These are phyloP conservation scores for Senna tora DNA, from an alignment of 306 rosid species.

Conservation along the genomic window DNA sequence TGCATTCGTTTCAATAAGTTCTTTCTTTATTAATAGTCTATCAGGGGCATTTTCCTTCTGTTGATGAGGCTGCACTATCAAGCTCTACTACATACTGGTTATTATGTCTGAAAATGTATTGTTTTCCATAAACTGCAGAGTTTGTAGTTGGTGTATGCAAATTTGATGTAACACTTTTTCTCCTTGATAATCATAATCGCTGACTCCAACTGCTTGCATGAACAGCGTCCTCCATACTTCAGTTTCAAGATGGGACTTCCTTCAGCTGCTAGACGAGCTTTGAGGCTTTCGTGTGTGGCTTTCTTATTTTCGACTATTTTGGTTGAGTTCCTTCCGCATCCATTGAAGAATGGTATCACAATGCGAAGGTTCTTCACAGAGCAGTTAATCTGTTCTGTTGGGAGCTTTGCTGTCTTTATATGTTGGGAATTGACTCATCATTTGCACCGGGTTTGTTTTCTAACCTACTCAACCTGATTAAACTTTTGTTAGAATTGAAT, in stretches of 20 bases:
- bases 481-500: slow-evolving; percentile 3
- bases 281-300: slow-evolving; percentile 69
- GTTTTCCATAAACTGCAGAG: not conserved
- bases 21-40: not conserved
- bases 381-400: slow-evolving; percentile 56
- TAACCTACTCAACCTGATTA: slow-evolving; percentile 8
- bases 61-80: not conserved
- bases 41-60: not conserved
- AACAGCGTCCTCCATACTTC: slow-evolving; percentile 89
- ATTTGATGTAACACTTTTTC: not conserved
- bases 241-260: slow-evolving; percentile 96
- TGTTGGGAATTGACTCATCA: slow-evolving; percentile 91
- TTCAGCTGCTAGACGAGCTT: slow-evolving; percentile 59
- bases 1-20: not conserved
- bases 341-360: slow-evolving; percentile 45
- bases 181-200: slow-evolving; percentile 9
- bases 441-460: slow-evolving; percentile 72
- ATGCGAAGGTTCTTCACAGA: slow-evolving; percentile 44
- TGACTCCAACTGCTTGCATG: slow-evolving; percentile 40
- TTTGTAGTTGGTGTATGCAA: not conserved
- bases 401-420: slow-evolving; percentile 65
- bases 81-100: not conserved
- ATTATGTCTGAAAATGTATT: not conserved
- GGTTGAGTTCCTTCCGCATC: slow-evolving; percentile 55
- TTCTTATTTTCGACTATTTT: slow-evolving; percentile 56